Conservation (phyloP, 192 early-diverging fungal species). For the Coemansia reversa region DNA sequence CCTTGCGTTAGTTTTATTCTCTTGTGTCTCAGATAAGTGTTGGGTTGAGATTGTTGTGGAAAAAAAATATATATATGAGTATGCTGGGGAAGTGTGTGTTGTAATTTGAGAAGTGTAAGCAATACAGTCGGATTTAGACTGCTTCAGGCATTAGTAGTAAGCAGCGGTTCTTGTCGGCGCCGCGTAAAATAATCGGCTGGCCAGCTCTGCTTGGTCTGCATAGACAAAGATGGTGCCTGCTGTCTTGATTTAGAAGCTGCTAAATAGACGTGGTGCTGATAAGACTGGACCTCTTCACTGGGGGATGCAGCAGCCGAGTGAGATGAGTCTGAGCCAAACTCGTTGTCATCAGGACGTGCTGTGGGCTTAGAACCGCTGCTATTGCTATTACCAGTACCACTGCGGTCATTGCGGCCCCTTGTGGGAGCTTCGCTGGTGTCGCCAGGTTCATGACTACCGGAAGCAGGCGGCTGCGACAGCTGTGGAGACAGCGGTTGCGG, state of each 20-base stretch:
- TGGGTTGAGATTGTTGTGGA: not conserved
- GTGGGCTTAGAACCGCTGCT: not conserved
- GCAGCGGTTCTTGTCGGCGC: slow-evolving; percentile 4
- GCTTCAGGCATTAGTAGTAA: not conserved
- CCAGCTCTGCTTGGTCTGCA: not conserved
- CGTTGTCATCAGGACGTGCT: not conserved
- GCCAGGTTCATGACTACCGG: slow-evolving; percentile 3
- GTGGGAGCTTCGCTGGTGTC: not conserved
- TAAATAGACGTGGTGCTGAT: not conserved
- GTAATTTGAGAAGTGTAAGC: too few species aligned
- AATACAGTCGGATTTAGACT: not conserved
- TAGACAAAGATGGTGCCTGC: too few species aligned
- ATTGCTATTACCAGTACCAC: not conserved
- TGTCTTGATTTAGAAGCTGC: not conserved
- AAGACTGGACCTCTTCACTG: not conserved
- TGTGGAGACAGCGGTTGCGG: not conserved
- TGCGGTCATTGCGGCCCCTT: not conserved
- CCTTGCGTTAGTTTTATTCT: not conserved
- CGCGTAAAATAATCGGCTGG: slow-evolving; percentile 3
- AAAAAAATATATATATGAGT: not conserved
- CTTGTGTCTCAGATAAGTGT: not conserved
- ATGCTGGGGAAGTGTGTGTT: not conserved
- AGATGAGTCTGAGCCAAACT: not conserved
- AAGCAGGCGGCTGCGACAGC: not conserved
- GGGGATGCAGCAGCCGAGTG: not conserved